Evolutionary conservation across 768 basidiomycete genomes (phyloP).

Genomic region (Trametes villosa): DNA sequence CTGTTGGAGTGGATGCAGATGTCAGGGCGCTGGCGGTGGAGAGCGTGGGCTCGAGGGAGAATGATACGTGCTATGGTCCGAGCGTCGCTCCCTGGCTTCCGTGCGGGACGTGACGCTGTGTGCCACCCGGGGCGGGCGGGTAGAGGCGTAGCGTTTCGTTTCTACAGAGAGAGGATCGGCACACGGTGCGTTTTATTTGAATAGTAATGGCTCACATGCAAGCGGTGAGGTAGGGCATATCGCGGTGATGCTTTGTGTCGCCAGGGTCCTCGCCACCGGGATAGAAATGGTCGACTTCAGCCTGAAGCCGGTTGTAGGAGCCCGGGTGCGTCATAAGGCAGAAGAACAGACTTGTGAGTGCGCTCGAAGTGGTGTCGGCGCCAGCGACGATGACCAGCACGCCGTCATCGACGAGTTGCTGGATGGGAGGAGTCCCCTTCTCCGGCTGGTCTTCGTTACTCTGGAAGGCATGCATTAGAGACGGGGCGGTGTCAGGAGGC

Average conservation of each 20-base stretch:
- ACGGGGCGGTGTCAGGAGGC: too few relatives aligned
- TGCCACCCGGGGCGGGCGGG: slow-evolving; percentile 45
- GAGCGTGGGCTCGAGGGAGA: too few relatives aligned
- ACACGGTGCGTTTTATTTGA: too few relatives aligned
- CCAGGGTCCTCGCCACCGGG: slow-evolving; percentile 38
- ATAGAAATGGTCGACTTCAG: slow-evolving; percentile 45
- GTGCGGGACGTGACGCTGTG: slow-evolving; percentile 40
- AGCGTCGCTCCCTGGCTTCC: slow-evolving; percentile 39
- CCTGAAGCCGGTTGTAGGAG: slow-evolving; percentile 40
- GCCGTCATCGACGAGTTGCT: slow-evolving; percentile 45
- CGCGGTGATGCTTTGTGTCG: slow-evolving; percentile 9
- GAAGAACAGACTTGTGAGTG: slow-evolving; percentile 42
- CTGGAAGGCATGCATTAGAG: too few relatives aligned
- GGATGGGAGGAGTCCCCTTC: slow-evolving; percentile 38
- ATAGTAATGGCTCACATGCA: slow-evolving; percentile 31
- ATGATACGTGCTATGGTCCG: slow-evolving; percentile 35
- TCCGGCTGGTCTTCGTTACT: slow-evolving; percentile 47
- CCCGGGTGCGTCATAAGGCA: slow-evolving; percentile 40
- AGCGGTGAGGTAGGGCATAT: slow-evolving; percentile 32
- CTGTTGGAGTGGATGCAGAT: slow-evolving; percentile 17
- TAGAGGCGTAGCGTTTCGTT: slow-evolving; percentile 51
- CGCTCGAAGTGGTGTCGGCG: slow-evolving; percentile 48
- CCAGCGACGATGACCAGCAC: slow-evolving; percentile 49
- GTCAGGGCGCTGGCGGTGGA: background rate
- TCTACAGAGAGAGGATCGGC: too few relatives aligned